Evolutionary conservation across 306 rosid species (phyloP), one percentile per base, ranked within the genome.

Genomic region (Trifolium dubium): DNA sequence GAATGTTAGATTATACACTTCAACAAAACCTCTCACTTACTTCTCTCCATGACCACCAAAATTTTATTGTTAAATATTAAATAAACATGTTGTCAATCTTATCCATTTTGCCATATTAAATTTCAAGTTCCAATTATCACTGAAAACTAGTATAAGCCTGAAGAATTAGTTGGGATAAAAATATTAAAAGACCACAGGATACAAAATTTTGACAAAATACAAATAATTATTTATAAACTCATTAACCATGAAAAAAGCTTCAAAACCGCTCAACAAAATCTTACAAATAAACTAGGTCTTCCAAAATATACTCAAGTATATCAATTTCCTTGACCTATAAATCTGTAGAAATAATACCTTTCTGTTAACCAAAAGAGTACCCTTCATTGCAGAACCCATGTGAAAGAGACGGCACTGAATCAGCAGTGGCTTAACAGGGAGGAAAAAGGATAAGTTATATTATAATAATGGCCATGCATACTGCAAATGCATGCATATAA

Each of bases 341-440:
- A 46, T 60, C 62, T 6, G 41, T 53, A 68, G 32, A 32, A 74
- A 64, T 41, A 17, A 14, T 87, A 92, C 98, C 92, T 55, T 81
- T 79, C 71, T 87, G 76, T 90, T 90, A 64, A 90, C 68, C 81
- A 90, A 83, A 80, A 90, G 80, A 5, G 93, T 89, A 54, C 98
- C 98, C 80, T 93, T 93, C 5, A 89, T 75, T 49, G 98, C 92
- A 40, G 13, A 3, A 61, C 98, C 98, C 44, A 67, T 68, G 87
- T 89, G 62, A 75, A 83, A 90, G 72, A 93, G 85, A 59, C 97
- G 93, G 70, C 81, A 79, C 77, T 90, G 98, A 59, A 93, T 89
- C 67, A 93, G 75, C 90, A 93, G 60, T 50, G 98, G 93, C 96
- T 92, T 62, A 44, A 65, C 59, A 37, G 53, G 40, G 66, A 75